Evolutionary conservation across 768 basidiomycete species (phyloP).

Genomic region (Pleurotus eryngii): DNA sequence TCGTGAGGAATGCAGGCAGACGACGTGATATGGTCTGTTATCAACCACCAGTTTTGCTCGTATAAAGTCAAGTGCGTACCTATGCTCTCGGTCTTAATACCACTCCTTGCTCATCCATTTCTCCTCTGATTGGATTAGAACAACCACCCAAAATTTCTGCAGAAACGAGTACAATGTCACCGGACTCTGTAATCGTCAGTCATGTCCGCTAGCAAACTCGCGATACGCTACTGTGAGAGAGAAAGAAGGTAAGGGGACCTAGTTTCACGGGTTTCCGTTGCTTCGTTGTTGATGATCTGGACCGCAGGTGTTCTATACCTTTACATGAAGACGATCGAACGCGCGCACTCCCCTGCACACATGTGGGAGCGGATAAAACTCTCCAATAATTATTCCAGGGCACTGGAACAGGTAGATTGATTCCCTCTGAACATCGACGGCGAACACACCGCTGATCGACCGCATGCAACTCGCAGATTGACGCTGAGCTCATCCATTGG

Average conservation of each 20-base stretch:
- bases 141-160: constrained; percentile 96
- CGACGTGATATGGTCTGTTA: constrained; percentile 98
- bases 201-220: constrained; percentile 97
- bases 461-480: constrained; percentile 58
- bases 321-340: constrained; percentile 96
- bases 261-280: background rate
- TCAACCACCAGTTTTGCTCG: constrained; percentile 94
- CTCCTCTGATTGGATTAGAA: constrained; percentile 43
- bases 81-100: background rate
- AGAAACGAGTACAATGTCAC: constrained; percentile 98
- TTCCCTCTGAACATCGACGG: background rate
- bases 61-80: constrained; percentile 97
- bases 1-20: constrained; percentile 72
- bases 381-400: constrained; percentile 92
- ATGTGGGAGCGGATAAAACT: constrained; percentile 98
- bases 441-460: too few relatives aligned
- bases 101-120: constrained; percentile 6
- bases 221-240: constrained; percentile 98
- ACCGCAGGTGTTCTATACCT: constrained; percentile 77
- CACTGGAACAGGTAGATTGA: constrained; percentile 80
- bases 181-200: constrained; percentile 90
- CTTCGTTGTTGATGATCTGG: background rate
- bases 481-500: constrained; percentile 95
- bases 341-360: constrained; percentile 91
- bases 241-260: constrained; percentile 65